A percentile compares a stretch with the other conserved stretches of the same genome.
Evolutionary conservation across 768 basidiomycete species (phyloP).

Genomic region (Boletus rubescentipes): DNA sequence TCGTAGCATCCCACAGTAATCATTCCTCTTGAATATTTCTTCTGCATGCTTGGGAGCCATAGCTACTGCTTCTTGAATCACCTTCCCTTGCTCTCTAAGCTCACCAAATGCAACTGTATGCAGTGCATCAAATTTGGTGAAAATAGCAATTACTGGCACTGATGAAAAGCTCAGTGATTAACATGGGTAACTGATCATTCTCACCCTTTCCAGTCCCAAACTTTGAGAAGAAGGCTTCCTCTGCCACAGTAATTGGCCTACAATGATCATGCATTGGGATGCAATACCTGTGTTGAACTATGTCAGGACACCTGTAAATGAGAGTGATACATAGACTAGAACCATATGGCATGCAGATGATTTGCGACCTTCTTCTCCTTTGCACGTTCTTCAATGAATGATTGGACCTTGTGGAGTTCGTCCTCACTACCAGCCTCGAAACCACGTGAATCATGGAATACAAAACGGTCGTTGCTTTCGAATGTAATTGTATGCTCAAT

Average conservation of each 20-base stretch:
- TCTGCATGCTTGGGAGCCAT: conserved; percentile 16
- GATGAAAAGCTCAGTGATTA: neutral
- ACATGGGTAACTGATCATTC: neutral
- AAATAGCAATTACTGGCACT: conserved; percentile 41
- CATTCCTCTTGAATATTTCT: neutral
- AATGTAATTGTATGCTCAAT: conserved; percentile 17
- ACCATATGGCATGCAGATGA: conserved; percentile 42
- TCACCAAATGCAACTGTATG: conserved; percentile 18
- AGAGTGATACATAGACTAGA: neutral
- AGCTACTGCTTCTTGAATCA: neutral
- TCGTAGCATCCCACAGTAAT: neutral
- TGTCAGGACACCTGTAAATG: conserved; percentile 3
- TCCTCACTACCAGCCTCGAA: conserved; percentile 36
- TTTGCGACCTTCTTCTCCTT: conserved; percentile 13
- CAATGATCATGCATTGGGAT: conserved; percentile 27
- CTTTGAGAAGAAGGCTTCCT: conserved; percentile 30
- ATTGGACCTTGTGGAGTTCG: conserved; percentile 30
- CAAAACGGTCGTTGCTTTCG: conserved; percentile 31
- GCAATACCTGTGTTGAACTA: conserved; percentile 37
- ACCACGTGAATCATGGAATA: conserved; percentile 45
- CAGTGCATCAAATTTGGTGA: conserved; percentile 39
- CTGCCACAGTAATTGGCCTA: conserved; percentile 30
- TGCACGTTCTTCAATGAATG: conserved; percentile 32
- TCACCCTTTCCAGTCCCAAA: conserved; percentile 13
- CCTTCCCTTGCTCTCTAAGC: conserved; percentile 9